These are phyloP conservation scores for Yarrowia hollandica DNA, from an alignment of 805 yeast species.

Conservation along the genomic window DNA sequence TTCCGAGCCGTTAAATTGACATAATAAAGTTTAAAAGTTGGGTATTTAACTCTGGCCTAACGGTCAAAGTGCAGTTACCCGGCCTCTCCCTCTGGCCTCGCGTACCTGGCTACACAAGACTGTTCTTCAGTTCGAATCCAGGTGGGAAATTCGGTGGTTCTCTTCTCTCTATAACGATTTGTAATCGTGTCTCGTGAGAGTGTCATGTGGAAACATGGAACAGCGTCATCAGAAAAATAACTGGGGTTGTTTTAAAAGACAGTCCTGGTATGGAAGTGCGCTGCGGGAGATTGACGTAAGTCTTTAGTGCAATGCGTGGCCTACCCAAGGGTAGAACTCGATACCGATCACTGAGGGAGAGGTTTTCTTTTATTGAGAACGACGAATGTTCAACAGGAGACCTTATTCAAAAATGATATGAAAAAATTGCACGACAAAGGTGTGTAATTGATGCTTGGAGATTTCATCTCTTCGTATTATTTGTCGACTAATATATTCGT, in stretches of 20 bases:
- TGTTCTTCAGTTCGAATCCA: slow-evolving; percentile 17
- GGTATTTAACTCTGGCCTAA: slow-evolving; percentile 8
- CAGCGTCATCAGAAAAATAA: slow-evolving; percentile 30
- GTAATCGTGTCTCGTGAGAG: slow-evolving; percentile 29
- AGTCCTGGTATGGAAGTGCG: slow-evolving; percentile 28
- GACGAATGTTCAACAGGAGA: neutral
- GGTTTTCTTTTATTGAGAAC: neutral
- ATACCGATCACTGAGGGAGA: slow-evolving; percentile 31
- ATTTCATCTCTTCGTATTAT: too few relatives aligned
- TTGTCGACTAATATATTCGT: too few relatives aligned
- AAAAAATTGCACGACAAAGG: too few relatives aligned
- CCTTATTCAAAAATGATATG: too few relatives aligned
- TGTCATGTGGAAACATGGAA: slow-evolving; percentile 29
- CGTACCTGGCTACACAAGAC: slow-evolving; percentile 30
- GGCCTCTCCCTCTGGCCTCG: slow-evolving; percentile 30
- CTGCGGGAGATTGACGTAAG: slow-evolving; percentile 30
- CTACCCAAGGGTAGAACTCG: slow-evolving; percentile 28
- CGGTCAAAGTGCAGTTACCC: slow-evolving; percentile 17
- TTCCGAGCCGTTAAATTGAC: neutral
- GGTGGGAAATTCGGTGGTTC: slow-evolving; percentile 31
- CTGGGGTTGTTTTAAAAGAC: slow-evolving; percentile 12
- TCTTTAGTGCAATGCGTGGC: slow-evolving; percentile 31
- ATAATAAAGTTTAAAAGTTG: neutral
- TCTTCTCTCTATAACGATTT: slow-evolving; percentile 22
- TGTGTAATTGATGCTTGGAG: too few relatives aligned